Base-by-base conservation (phyloP, 1,284 basidiomycete genomes). In the Leccinum brunneo-olivaceum region DNA sequence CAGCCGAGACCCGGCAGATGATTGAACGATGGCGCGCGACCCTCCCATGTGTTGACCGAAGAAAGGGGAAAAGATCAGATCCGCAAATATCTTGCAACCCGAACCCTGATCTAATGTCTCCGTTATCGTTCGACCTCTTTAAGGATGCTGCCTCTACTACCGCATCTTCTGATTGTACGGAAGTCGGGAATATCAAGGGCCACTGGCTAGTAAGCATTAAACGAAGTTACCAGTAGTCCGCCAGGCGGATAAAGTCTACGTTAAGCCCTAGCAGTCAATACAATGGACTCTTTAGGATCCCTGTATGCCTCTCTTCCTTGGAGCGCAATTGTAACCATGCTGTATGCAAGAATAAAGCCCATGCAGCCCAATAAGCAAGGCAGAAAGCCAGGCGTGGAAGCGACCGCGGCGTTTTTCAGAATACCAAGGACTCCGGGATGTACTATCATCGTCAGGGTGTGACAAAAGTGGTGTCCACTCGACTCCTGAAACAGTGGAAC, bases 331-430 rank as follows among this genome's bases (percentile, higher is more conserved):
- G 73, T 44, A 73, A 56, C 70, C 71, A 80, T 1, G 79, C 83
- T 9, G 77, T 81, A 12, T 60, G 68, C 53, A 88, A 64, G 61
- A 87, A 87, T 49, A 86, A 62, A 39, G 74, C 54, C 85, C 85
- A 88, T 3, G 81, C 76, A 33, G 62, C 62, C 7, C 71, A 57
- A 87, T 73, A 30, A 81, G 60, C 2, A 54, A 48, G 7, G 60
- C 67, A 34, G 70, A 71, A 27, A 74, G 50, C 29, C 63, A 51
- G 15, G 73, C 69, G 50, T 77, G 81, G 1, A 76, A 21, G 48
- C 66, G 55, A 5, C 82, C 84, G 39, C 81, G 64, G 47, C 65
- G 60, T 49, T 61, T 72, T 67, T 71, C 70, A 21, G 65, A 48
- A 62, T 54, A 48, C 54, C 45, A 49, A 12, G 54, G 52, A 28